Evolutionary conservation across 2,329 filamentous ascomycete species (phyloP).

Genomic region (Monilinia polystroma): DNA sequence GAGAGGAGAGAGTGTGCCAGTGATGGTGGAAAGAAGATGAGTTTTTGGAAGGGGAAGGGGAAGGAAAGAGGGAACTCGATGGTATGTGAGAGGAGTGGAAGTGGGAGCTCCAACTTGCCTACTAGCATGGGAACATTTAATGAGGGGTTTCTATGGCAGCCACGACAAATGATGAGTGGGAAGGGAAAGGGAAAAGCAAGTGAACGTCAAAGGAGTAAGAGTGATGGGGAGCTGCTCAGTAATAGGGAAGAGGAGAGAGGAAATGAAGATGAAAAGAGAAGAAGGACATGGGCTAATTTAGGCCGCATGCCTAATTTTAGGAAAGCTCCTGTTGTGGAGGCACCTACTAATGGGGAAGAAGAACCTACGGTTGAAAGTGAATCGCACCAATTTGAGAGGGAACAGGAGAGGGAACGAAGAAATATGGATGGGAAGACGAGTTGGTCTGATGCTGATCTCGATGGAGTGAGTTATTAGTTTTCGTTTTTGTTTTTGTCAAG

Average conservation of each 20-base stretch:
- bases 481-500: neutral
- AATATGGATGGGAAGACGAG: neutral
- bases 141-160: neutral
- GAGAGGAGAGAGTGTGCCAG: no score
- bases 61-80: neutral
- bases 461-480: conserved; percentile 4
- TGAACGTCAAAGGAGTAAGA: neutral
- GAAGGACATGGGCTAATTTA: neutral
- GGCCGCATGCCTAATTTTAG: neutral
- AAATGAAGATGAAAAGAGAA: neutral
- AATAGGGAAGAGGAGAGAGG: neutral
- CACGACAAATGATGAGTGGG: neutral
- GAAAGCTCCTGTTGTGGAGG: neutral
- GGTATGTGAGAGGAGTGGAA: neutral
- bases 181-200: neutral
- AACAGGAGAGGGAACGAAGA: neutral
- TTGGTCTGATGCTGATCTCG: neutral
- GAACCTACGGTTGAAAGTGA: neutral
- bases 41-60: neutral
- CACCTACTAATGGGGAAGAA: neutral
- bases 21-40: neutral
- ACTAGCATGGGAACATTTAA: neutral
- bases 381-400: neutral
- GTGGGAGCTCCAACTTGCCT: neutral
- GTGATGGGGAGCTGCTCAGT: neutral